Conservation (phyloP, 73 alveolate species). For the Paraurostyla sp. region DNA sequence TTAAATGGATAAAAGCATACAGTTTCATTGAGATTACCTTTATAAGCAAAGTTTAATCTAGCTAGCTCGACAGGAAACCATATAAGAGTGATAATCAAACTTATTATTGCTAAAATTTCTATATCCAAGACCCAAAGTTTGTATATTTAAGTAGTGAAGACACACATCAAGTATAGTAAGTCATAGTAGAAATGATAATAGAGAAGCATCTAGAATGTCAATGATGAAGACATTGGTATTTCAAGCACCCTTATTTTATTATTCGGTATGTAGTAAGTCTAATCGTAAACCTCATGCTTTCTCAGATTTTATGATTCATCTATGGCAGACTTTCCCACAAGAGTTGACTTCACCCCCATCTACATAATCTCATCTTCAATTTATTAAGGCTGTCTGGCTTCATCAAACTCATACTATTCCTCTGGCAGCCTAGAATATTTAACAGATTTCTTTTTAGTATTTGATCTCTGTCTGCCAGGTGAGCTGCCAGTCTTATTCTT, state of each 20-base stretch:
- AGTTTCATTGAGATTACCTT: conserved; percentile 77
- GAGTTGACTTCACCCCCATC: neutral
- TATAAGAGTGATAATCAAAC: conserved; percentile 28
- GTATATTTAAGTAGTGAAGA: conserved; percentile 54
- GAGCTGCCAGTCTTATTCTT: conserved; percentile 18
- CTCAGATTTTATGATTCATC: conserved; percentile 6
- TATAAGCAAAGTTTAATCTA: conserved; percentile 67
- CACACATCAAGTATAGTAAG: conserved; percentile 53
- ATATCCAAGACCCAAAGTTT: conserved; percentile 52
- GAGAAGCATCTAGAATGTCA: conserved; percentile 67
- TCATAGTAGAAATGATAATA: conserved; percentile 70
- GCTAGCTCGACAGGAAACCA: conserved; percentile 64
- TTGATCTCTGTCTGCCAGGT: neutral
- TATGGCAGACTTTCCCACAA: neutral
- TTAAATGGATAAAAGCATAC: conserved; percentile 32
- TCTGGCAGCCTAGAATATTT: conserved; percentile 35
- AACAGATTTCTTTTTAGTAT: neutral
- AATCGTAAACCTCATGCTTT: conserved; percentile 62
- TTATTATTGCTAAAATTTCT: conserved; percentile 20
- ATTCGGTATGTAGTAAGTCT: conserved; percentile 61
- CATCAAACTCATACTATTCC: conserved; percentile 3
- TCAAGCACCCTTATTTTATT: conserved; percentile 61
- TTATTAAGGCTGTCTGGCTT: neutral
- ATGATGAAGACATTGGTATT: conserved; percentile 61
- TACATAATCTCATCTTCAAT: conserved; percentile 19